Evolutionary conservation across 75 land plant genomes (phyloP).

Genomic region (Selaginella moellendorffii): DNA sequence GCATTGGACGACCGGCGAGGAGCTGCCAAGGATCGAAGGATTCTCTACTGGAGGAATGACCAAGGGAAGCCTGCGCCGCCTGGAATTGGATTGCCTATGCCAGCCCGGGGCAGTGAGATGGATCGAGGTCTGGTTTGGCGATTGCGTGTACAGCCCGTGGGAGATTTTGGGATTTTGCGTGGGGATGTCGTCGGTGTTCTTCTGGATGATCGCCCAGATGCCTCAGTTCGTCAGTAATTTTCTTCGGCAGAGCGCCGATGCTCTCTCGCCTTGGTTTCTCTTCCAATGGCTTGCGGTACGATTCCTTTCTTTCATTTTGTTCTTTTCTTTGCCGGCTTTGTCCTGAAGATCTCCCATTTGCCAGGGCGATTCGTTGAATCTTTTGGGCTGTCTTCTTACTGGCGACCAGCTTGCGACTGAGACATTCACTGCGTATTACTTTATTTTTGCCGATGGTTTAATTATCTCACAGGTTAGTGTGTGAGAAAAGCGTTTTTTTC

Average conservation of each 20-base stretch:
- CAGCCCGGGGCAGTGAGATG: constrained; percentile 11
- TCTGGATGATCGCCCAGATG: constrained; percentile 29
- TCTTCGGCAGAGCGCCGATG: constrained; percentile 23
- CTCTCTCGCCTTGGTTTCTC: constrained; percentile 32
- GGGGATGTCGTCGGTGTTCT: constrained; percentile 24
- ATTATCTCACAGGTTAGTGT: constrained; percentile 23
- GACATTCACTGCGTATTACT: constrained; percentile 28
- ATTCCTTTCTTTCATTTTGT: neutral
- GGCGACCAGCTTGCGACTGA: constrained; percentile 30
- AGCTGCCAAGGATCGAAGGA: too few relatives aligned
- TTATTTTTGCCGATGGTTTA: constrained; percentile 24
- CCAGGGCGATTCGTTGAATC: constrained; percentile 31
- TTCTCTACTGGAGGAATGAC: too few relatives aligned
- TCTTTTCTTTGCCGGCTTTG: too few relatives aligned
- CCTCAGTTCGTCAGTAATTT: constrained; percentile 28
- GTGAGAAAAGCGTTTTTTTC: neutral
- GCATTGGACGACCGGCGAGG: neutral
- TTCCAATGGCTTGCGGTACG: constrained; percentile 30
- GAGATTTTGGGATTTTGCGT: constrained; percentile 19
- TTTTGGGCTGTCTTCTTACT: constrained; percentile 32
- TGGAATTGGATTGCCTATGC: constrained; percentile 16
- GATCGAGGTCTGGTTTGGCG: constrained; percentile 27
- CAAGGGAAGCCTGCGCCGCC: too few relatives aligned
- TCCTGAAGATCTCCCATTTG: neutral
- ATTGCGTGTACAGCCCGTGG: constrained; percentile 26